Conservation (phyloP, 345 rosid species). For the Jatropha curcas region DNA sequence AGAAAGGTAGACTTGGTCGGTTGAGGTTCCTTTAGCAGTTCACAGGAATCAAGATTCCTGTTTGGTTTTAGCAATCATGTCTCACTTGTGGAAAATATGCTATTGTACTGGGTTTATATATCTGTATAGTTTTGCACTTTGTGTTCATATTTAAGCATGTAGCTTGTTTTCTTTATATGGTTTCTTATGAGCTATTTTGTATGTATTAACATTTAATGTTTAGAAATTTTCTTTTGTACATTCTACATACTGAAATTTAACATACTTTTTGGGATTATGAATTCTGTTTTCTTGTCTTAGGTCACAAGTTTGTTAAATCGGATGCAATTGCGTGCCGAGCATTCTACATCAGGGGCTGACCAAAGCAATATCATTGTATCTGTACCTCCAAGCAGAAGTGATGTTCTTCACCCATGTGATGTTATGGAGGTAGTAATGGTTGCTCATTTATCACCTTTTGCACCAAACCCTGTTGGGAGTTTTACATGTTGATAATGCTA, state of each 20-base stretch:
- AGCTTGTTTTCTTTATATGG: neutral
- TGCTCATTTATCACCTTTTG: neutral
- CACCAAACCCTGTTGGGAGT: neutral
- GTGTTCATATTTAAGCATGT: neutral
- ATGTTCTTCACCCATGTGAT: constrained; percentile 91
- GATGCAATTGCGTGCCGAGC: constrained; percentile 74
- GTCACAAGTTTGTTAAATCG: constrained; percentile 64
- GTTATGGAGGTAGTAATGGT: constrained; percentile 73
- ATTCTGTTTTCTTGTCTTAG: constrained; percentile 34
- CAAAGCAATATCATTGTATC: constrained; percentile 52
- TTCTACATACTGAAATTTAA: neutral
- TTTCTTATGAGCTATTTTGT: neutral
- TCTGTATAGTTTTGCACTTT: neutral
- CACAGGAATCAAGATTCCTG: too few species aligned
- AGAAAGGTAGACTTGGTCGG: neutral
- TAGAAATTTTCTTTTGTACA: neutral
- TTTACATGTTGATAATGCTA: constrained; percentile 7
- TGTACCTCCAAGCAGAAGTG: constrained; percentile 87
- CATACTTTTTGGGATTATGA: neutral
- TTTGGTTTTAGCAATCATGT: neutral
- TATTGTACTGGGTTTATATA: neutral
- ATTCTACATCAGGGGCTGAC: constrained; percentile 34
- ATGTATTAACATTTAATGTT: neutral
- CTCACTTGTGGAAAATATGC: too few species aligned
- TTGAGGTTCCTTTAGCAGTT: neutral